Percentiles rank a stretch among this genome's conserved stretches.
These are phyloP conservation scores for Osmanthus fragrans DNA, from an alignment of 257 asterid species.

Conservation along the genomic window DNA sequence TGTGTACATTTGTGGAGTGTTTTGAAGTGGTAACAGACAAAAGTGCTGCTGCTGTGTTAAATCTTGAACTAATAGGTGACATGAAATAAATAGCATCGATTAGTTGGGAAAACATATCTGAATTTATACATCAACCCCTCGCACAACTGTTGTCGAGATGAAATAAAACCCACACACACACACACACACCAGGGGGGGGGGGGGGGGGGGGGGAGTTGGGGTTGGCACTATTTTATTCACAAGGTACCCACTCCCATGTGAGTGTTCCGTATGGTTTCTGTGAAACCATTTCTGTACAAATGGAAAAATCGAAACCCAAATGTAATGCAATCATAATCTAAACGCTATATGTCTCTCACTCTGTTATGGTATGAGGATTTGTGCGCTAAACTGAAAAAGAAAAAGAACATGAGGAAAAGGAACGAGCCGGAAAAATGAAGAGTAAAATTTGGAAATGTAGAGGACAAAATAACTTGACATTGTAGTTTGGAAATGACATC, in stretches of 20 bases:
- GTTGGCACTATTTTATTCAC: too few relatives aligned
- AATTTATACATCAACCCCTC: background rate
- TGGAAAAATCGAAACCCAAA: too few relatives aligned
- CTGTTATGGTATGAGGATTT: background rate
- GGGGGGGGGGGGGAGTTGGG: too few relatives aligned
- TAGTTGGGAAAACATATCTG: background rate
- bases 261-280: too few relatives aligned
- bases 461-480: too few relatives aligned
- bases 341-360: background rate
- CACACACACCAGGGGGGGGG: too few relatives aligned
- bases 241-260: too few relatives aligned
- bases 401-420: background rate
- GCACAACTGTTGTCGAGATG: background rate
- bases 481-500: background rate
- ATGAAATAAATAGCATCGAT: background rate
- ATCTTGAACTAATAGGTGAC: background rate
- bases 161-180: too few relatives aligned
- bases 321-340: background rate
- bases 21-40: background rate
- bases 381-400: background rate
- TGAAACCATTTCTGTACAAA: too few relatives aligned
- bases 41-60: background rate
- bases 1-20: background rate
- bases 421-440: background rate
- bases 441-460: background rate